These are phyloP conservation scores for Kluyveromyces starmeri DNA, from an alignment of 805 yeast species.

Conservation along the genomic window DNA sequence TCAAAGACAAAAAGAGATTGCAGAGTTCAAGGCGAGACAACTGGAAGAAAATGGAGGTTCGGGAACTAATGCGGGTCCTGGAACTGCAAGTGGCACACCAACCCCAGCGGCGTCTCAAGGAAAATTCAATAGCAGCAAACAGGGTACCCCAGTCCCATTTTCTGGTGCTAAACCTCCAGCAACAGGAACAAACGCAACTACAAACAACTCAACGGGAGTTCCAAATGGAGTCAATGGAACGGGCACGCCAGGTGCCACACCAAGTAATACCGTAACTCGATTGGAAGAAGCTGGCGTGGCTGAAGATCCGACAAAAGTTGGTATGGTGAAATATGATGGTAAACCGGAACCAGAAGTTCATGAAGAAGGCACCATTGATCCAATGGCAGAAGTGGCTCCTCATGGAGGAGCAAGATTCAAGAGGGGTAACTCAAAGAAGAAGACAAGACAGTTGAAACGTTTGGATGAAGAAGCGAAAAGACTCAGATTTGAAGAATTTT, in stretches of 20 bases:
- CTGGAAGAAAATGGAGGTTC: conserved; percentile 31
- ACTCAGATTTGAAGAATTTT: conserved; percentile 88
- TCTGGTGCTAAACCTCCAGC: background rate
- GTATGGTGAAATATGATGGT: conserved; percentile 34
- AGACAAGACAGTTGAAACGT: conserved; percentile 74
- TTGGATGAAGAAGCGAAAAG: conserved; percentile 77
- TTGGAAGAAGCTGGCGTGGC: conserved; percentile 32
- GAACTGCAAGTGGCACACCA: background rate
- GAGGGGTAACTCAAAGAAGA: conserved; percentile 54
- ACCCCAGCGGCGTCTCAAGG: background rate
- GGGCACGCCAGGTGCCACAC: conserved; percentile 5
- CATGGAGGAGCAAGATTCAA: conserved; percentile 78
- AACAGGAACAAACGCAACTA: background rate
- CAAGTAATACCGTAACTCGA: conserved; percentile 16
- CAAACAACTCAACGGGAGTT: background rate
- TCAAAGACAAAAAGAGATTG: conserved; percentile 43
- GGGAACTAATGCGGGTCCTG: background rate
- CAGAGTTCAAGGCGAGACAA: conserved; percentile 28
- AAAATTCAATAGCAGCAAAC: conserved; percentile 1
- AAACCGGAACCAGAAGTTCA: conserved; percentile 34
- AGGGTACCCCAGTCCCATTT: conserved; percentile 6
- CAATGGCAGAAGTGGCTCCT: conserved; percentile 70
- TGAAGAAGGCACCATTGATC: conserved; percentile 27
- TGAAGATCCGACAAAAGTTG: conserved; percentile 32
- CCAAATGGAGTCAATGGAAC: conserved; percentile 1